Evolutionary conservation across 257 asterid species (phyloP).

Genomic region (Apocynum venetum): DNA sequence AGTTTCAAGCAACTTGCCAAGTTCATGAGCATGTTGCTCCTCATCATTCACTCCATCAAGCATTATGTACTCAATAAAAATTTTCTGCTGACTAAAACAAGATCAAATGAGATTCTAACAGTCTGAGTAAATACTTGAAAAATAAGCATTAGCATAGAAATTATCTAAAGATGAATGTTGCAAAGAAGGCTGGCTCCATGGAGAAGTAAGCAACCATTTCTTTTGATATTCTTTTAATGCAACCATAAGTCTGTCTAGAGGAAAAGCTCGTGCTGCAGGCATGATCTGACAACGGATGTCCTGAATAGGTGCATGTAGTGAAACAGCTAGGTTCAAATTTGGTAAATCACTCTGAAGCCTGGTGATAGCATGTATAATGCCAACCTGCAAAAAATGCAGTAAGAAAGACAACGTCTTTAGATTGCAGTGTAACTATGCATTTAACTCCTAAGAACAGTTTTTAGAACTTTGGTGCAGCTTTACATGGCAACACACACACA

Average conservation of each 20-base stretch:
- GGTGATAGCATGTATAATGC: conserved; percentile 76
- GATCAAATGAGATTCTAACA: conserved; percentile 32
- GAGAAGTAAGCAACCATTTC: conserved; percentile 44
- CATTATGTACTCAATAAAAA: conserved; percentile 95
- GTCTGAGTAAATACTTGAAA: background rate
- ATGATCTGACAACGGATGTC: conserved; percentile 94
- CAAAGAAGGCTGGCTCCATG: conserved; percentile 1
- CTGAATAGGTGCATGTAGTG: conserved; percentile 94
- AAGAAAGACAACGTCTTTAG: background rate
- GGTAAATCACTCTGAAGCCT: conserved; percentile 85
- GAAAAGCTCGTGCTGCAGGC: conserved; percentile 99
- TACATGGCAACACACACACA: too few relatives aligned
- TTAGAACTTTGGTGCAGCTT: background rate
- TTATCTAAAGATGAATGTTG: background rate
- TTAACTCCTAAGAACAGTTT: background rate
- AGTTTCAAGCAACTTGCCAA: conserved; percentile 70
- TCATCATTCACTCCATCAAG: conserved; percentile 90
- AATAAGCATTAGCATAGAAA: conserved; percentile 1
- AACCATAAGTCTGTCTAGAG: conserved; percentile 81
- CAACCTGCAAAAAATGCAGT: conserved; percentile 51
- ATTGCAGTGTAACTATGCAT: background rate
- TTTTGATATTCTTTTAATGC: conserved; percentile 69
- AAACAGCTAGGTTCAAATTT: conserved; percentile 79
- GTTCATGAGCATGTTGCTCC: conserved; percentile 90
- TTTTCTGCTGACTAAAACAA: conserved; percentile 76